Percentiles rank a stretch among this genome's conserved stretches.
Evolutionary conservation across 805 yeast species (phyloP).

Genomic region (Pachysolen tannophilus): DNA sequence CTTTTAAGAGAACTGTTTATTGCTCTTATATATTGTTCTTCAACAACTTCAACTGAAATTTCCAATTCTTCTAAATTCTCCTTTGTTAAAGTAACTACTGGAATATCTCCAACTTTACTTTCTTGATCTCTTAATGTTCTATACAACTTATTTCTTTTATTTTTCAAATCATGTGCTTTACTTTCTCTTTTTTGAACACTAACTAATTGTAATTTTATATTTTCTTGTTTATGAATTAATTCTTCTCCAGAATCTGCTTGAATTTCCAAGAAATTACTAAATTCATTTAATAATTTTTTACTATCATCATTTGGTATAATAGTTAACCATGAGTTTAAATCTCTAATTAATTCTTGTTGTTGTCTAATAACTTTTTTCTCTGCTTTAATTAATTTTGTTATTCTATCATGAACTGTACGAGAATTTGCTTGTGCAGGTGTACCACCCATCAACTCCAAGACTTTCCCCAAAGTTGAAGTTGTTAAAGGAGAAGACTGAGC

Average conservation of each 20-base stretch:
- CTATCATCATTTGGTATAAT: conserved; percentile 30
- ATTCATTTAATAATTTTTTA: conserved; percentile 30
- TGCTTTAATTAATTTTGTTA: conserved; percentile 28
- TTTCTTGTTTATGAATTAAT: conserved; percentile 34
- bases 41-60: conserved; percentile 42
- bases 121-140: conserved; percentile 33
- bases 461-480: conserved; percentile 6
- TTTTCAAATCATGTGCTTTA: conserved; percentile 32
- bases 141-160: conserved; percentile 28
- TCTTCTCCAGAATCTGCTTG: conserved; percentile 29
- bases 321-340: conserved; percentile 34
- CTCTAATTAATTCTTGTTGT: conserved; percentile 30
- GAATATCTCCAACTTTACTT: conserved; percentile 37
- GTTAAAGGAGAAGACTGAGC: background rate
- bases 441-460: conserved; percentile 17
- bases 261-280: conserved; percentile 26
- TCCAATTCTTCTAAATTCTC: conserved; percentile 47
- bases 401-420: conserved; percentile 21
- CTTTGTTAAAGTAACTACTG: conserved; percentile 31
- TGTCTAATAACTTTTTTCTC: conserved; percentile 29
- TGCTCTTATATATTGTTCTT: conserved; percentile 40
- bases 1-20: conserved; percentile 37
- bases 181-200: conserved; percentile 43
- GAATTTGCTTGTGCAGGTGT: conserved; percentile 17
- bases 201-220: conserved; percentile 32